Evolutionary conservation across 2,329 filamentous ascomycete genomes (phyloP).

Genomic region (Aspergillus flavus): DNA sequence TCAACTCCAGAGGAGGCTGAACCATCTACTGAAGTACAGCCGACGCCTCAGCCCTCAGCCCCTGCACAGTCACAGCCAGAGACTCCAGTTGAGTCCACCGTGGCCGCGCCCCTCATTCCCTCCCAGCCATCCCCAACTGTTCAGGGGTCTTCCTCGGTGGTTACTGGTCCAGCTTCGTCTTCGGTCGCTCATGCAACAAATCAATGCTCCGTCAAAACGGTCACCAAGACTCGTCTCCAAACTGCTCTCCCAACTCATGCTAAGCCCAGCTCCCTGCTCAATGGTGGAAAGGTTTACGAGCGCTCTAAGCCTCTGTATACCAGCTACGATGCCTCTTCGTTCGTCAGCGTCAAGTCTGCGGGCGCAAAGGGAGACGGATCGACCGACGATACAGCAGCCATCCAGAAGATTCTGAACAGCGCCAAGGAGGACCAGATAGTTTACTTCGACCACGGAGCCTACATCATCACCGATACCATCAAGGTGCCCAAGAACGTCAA

Average conservation of each 20-base stretch:
- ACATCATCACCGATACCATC: conserved; percentile 63
- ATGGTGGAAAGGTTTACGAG: conserved; percentile 72
- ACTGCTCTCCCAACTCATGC: conserved; percentile 55
- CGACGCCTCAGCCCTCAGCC: background rate
- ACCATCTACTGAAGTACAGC: background rate
- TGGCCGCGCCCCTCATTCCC: background rate
- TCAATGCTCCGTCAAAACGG: conserved; percentile 32
- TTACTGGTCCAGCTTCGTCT: conserved; percentile 5
- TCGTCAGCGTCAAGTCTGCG: conserved; percentile 78
- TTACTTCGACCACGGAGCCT: conserved; percentile 67
- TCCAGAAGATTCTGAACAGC: conserved; percentile 76
- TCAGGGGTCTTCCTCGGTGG: conserved; percentile 7
- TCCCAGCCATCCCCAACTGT: conserved; percentile 5
- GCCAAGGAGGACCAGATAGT: conserved; percentile 62
- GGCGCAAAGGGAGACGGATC: conserved; percentile 86
- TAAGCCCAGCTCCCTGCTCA: conserved; percentile 70
- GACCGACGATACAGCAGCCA: conserved; percentile 82
- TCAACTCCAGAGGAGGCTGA: background rate
- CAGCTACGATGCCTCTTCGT: conserved; percentile 64
- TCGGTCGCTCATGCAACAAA: conserved; percentile 15
- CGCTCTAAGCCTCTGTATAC: conserved; percentile 90
- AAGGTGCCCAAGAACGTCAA: conserved; percentile 72
- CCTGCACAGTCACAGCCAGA: background rate
- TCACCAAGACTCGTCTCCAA: conserved; percentile 57
- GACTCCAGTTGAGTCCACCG: background rate